Percentiles rank a stretch among this genome's conserved stretches.
Conservation (phyloP, 2,329 filamentous ascomycete genomes). For the Fusarium tupiense region DNA sequence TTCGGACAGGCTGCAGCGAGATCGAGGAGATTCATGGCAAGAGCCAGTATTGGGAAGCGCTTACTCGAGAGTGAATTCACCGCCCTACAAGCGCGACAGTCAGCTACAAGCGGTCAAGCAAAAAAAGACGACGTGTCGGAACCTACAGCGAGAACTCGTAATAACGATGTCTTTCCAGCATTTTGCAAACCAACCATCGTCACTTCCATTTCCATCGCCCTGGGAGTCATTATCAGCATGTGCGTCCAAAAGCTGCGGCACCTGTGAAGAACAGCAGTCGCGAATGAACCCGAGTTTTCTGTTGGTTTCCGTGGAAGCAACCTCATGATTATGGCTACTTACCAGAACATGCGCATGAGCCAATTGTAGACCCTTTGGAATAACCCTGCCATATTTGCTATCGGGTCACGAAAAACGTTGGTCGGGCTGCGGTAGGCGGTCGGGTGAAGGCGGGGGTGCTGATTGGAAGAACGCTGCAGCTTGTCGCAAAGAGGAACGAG, state of each 20-base stretch:
- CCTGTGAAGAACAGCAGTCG: slow-evolving; percentile 9
- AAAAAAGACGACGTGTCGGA: neutral
- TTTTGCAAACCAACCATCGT: slow-evolving; percentile 99
- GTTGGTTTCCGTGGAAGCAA: slow-evolving; percentile 13
- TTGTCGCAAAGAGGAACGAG: slow-evolving; percentile 17
- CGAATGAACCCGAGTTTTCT: slow-evolving; percentile 7
- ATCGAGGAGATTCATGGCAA: slow-evolving; percentile 16
- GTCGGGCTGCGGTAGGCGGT: slow-evolving; percentile 37
- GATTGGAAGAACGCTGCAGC: slow-evolving; percentile 31
- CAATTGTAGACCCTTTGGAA: slow-evolving; percentile 98
- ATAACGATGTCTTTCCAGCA: slow-evolving; percentile 94
- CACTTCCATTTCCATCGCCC: slow-evolving; percentile 99
- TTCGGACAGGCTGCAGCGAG: neutral
- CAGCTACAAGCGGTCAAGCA: slow-evolving; percentile 33
- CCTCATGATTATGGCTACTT: slow-evolving; percentile 50
- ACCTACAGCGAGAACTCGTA: slow-evolving; percentile 94
- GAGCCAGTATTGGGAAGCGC: slow-evolving; percentile 48
- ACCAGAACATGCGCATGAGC: slow-evolving; percentile 98
- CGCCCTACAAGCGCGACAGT: slow-evolving; percentile 70
- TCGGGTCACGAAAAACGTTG: slow-evolving; percentile 33
- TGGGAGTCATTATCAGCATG: slow-evolving; percentile 52
- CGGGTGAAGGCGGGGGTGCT: slow-evolving; percentile 41
- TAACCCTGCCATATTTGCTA: slow-evolving; percentile 79
- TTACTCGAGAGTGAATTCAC: slow-evolving; percentile 99
- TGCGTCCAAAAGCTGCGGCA: slow-evolving; percentile 30